These are phyloP conservation scores for Aurantiochytrium sp. DNA, from an alignment of 108 stramenopile species.

Conservation along the genomic window DNA sequence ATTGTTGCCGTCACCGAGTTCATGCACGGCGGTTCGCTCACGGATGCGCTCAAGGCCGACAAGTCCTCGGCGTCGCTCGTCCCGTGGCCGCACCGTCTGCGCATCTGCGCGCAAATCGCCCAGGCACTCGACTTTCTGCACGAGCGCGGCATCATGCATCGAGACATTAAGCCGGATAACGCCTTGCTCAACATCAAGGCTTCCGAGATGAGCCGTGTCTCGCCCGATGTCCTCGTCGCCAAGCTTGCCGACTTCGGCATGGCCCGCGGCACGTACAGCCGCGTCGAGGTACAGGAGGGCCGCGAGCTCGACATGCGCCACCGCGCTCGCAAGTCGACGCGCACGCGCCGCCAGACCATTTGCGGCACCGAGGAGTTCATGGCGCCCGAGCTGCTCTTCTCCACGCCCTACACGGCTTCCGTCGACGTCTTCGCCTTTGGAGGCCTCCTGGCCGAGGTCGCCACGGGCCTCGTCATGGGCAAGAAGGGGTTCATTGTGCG, in stretches of 20 bases:
- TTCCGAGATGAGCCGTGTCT: neutral
- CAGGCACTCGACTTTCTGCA: constrained; percentile 26
- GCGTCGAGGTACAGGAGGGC: neutral
- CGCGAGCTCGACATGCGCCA: neutral
- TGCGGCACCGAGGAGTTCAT: constrained; percentile 41
- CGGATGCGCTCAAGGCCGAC: neutral
- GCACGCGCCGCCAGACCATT: constrained; percentile 4
- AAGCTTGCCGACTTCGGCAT: constrained; percentile 39
- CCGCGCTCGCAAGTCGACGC: neutral
- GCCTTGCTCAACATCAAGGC: neutral
- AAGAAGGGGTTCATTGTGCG: constrained; percentile 13
- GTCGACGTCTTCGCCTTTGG: constrained; percentile 36
- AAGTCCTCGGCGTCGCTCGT: neutral
- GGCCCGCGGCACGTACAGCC: neutral
- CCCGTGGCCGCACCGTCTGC: constrained; percentile 6
- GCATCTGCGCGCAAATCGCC: neutral
- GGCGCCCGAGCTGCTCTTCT: constrained; percentile 37
- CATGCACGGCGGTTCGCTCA: neutral
- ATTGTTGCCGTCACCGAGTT: constrained; percentile 33
- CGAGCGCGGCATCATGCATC: constrained; percentile 21
- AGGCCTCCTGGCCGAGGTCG: constrained; percentile 19
- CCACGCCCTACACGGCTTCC: constrained; percentile 4
- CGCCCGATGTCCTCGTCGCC: neutral
- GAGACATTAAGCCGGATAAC: constrained; percentile 36
- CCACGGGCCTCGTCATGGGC: neutral